Base-by-base conservation (phyloP, 139 green algal genomes). In the Zygnema cylindricum region DNA sequence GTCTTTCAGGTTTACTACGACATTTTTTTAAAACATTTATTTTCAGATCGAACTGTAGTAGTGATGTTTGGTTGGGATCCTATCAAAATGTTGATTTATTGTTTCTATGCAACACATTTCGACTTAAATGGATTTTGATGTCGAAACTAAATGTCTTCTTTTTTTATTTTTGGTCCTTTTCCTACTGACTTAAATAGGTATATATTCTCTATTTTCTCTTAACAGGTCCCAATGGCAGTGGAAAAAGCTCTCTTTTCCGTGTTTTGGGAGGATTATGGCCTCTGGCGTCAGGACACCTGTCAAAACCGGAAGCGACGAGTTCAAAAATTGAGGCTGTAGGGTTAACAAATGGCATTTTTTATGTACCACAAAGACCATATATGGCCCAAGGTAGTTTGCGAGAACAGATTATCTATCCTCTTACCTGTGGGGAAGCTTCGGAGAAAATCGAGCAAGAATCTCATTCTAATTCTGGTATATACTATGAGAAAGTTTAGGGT, bases 301-400 rank as follows among this genome's bases (percentile, higher is more conserved):
- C 93, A 43, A 95, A 93, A 69, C 95, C 93, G 69, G 96, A 73
- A 7, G 43, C 23, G 30, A 84, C 33, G 25, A 2, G 2, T 54
- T 69, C 77, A 11, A 2, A 79, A 90, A 23, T 30, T 69, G 79
- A 25, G 11, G n/a, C 87, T 57, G 21, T n/a, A 38, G 49, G 49
- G 16, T 36, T 84, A 39, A 90, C 7, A 7, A 22, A 38, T 1
- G 76, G 43, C 95, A 85, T 94, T 32, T 94, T 96, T 73, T 96
- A 98, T 90, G 91, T 99, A 82, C 97, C 97, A 0, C 97, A 99
- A 92, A 93, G 94, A 75, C 97, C 97, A 0, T 99, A 99, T 92
- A 95, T 98, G 89, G 96, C 98, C 41, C 93, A 98, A 57, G 97
- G 96, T 73, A 96, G 91, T 35, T 93, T 99, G 7, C 43, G 89